Base-by-base conservation (phyloP, 352 stramenopile genomes). In the Phytophthora fragariae region DNA sequence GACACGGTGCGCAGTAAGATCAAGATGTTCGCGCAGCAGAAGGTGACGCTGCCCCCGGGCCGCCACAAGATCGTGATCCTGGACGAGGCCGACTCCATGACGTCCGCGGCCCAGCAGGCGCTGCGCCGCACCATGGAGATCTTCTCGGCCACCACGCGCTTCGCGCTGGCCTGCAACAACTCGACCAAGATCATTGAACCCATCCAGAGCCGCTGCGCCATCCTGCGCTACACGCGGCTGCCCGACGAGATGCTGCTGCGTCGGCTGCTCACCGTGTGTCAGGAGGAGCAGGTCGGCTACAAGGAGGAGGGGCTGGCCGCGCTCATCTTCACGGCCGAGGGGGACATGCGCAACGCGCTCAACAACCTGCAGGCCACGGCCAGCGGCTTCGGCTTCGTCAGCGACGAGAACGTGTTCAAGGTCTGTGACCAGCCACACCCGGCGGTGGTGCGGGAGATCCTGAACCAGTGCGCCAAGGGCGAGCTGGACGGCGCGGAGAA, bases 161-260 rank as follows among this genome's bases (percentile, higher is more conserved):
- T 99, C 79, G 98, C 98, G 14, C 79, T 99, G 59, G 98, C 98
- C 5, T 99, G 98, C 84, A 99, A 99, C 84, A 94, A 98, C 56
- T 98, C 91, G 24, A 99, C 96, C 29, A 99, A 99, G 88, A 99
- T 99, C 75, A 99, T 99, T 77, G 98, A 99, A 81, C 97, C 98
- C 31, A 99, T 99, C 76, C 88, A 99, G 92, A 98, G 86, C 73
- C 93, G 98, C 60, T 99, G 97, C 59, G 98, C 98, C 49, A 99
- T 99, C 73, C 80, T 99, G 33, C 95, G 98, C 4, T 99, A 98
- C 83, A 98, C 92, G 54, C 83, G 95, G 21, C 86, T 99, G 33
- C 91, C 89, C 5, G 97, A 99, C 79, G 91, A 98, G 72, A 97
- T 99, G 87, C 90, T 99, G 17, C 84, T 99, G 49, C 82, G 94